These are phyloP conservation scores for Claviceps arundinis DNA, from an alignment of 2,329 filamentous ascomycete species.

Conservation along the genomic window DNA sequence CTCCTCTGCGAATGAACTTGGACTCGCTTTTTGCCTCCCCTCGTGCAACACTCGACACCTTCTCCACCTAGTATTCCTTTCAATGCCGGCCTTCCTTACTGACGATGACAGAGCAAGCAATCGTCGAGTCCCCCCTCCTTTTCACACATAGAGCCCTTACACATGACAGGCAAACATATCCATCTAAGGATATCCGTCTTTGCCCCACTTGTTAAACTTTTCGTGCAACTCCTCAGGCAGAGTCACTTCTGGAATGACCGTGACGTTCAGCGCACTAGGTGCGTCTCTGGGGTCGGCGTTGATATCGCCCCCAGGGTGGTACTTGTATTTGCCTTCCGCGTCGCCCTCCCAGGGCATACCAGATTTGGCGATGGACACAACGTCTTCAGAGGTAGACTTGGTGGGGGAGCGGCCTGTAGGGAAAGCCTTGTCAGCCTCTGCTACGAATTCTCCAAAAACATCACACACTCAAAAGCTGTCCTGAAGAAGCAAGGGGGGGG, in stretches of 20 bases:
- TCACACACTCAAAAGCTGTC: too few species aligned
- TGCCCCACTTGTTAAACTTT: slow-evolving; percentile 99
- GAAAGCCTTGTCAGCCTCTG: background rate
- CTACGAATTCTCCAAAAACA: background rate
- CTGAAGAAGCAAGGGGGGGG: too few species aligned
- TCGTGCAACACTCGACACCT: too few species aligned
- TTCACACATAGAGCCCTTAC: too few species aligned
- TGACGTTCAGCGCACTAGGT: slow-evolving; percentile 87
- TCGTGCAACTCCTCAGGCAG: slow-evolving; percentile 90
- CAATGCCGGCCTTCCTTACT: too few species aligned
- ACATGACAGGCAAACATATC: background rate
- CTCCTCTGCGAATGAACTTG: too few species aligned
- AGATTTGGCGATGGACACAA: slow-evolving; percentile 58
- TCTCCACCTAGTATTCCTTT: too few species aligned
- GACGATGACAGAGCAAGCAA: too few species aligned
- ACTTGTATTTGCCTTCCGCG: slow-evolving; percentile 55
- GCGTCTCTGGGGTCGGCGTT: slow-evolving; percentile 69
- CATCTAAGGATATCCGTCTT: slow-evolving; percentile 67
- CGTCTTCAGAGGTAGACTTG: slow-evolving; percentile 64
- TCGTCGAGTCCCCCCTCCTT: too few species aligned
- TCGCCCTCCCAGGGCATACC: slow-evolving; percentile 87
- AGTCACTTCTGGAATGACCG: slow-evolving; percentile 86
- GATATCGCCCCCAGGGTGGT: slow-evolving; percentile 75
- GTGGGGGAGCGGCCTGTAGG: slow-evolving; percentile 69
- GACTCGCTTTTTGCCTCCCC: too few species aligned